phyloP scores from a whole-genome alignment of 1,284 basidiomycete species.

The Tranzscheliella williamsii region DNA sequence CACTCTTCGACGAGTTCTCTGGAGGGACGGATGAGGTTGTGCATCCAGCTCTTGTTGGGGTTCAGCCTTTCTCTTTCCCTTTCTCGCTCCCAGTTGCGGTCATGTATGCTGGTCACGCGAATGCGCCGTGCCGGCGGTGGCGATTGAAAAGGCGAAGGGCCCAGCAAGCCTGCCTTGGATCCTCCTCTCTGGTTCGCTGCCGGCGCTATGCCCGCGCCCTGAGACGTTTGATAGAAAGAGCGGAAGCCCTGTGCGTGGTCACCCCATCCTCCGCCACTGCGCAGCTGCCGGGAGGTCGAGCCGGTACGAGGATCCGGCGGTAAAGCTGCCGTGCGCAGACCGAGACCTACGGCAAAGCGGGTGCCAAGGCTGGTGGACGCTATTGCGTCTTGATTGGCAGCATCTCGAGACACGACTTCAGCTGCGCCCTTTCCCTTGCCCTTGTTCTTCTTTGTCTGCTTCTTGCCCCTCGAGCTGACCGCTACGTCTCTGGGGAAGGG shows the following conservation, averaged over 20 bases:
- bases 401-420: constrained; percentile 10
- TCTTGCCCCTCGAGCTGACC: neutral
- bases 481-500: constrained; percentile 16
- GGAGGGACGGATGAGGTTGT: constrained; percentile 61
- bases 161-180: constrained; percentile 2
- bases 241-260: neutral
- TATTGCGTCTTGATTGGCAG: constrained; percentile 6
- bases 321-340: constrained; percentile 12
- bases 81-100: constrained; percentile 30
- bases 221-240: neutral
- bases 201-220: too few relatives aligned
- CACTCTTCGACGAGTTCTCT: constrained; percentile 63
- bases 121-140: constrained; percentile 15
- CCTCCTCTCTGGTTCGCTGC: too few relatives aligned
- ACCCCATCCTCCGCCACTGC: neutral
- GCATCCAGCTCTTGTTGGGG: constrained; percentile 33
- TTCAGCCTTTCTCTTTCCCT: constrained; percentile 24
- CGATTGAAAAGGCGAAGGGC: constrained; percentile 26
- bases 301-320: neutral
- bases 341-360: constrained; percentile 18
- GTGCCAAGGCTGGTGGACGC: constrained; percentile 24
- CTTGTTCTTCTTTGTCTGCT: neutral
- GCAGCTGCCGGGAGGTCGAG: neutral
- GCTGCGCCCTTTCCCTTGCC: constrained; percentile 27
- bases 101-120: constrained; percentile 30